Conservation (phyloP, 2,329 filamentous ascomycete species). For the Nemania abortiva region DNA sequence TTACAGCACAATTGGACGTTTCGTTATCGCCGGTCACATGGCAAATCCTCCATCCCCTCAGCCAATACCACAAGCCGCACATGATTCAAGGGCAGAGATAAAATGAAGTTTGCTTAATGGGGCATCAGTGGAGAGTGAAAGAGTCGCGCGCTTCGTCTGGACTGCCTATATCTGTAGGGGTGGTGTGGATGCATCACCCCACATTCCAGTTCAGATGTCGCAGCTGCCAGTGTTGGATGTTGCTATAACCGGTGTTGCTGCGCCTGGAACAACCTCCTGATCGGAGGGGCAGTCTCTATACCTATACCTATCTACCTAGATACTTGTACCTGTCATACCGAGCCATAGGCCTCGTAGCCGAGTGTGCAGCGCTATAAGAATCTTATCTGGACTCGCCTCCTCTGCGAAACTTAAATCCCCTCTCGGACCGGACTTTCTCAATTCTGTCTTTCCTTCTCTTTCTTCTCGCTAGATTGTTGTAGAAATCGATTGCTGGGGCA, state of each 20-base stretch:
- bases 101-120: slow-evolving; percentile 27
- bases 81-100: slow-evolving; percentile 26
- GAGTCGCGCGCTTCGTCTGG: slow-evolving; percentile 29
- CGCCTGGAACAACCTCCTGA: neutral
- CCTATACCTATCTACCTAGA: neutral
- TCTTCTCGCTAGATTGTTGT: slow-evolving; percentile 21
- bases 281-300: neutral
- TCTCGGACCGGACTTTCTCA: slow-evolving; percentile 23
- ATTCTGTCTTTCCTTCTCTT: slow-evolving; percentile 15
- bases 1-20: slow-evolving; percentile 11
- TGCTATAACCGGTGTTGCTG: slow-evolving; percentile 10
- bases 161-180: slow-evolving; percentile 6
- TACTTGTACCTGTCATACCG: slow-evolving; percentile 6
- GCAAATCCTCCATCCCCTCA: slow-evolving; percentile 22
- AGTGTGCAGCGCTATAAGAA: slow-evolving; percentile 14
- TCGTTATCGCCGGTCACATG: slow-evolving; percentile 32
- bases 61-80: slow-evolving; percentile 25
- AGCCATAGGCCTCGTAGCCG: slow-evolving; percentile 8
- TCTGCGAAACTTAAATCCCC: slow-evolving; percentile 3
- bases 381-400: slow-evolving; percentile 5
- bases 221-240: slow-evolving; percentile 2
- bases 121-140: slow-evolving; percentile 28
- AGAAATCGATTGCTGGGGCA: slow-evolving; percentile 24
- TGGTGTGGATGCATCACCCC: slow-evolving; percentile 44
- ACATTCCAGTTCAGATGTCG: slow-evolving; percentile 27